phyloP scores from a whole-genome alignment of 768 basidiomycete genomes.

The Chiua virens region DNA sequence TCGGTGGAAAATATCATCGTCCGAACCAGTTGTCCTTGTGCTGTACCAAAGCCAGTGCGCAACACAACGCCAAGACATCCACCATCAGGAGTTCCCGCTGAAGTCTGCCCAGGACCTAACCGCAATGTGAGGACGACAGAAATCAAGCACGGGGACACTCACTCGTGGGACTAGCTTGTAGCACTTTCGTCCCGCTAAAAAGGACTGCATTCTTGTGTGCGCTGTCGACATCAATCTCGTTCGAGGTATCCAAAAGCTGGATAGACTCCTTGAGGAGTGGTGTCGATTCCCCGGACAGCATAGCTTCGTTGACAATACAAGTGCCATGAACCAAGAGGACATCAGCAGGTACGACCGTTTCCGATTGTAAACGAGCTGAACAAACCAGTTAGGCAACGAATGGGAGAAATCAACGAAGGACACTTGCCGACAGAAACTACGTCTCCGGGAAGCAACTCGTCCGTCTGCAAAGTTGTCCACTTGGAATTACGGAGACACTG shows the following conservation, averaged over 20 bases:
- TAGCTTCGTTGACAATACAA: slow-evolving; percentile 97
- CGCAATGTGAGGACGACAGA: not conserved
- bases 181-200: slow-evolving; percentile 96
- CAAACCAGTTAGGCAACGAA: slow-evolving; percentile 1
- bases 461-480: slow-evolving; percentile 82
- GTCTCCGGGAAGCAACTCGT: slow-evolving; percentile 90
- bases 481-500: slow-evolving; percentile 74
- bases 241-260: slow-evolving; percentile 72
- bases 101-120: slow-evolving; percentile 32
- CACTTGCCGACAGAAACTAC: slow-evolving; percentile 76
- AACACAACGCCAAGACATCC: slow-evolving; percentile 93
- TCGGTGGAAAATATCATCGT: slow-evolving; percentile 99
- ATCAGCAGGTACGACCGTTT: slow-evolving; percentile 91
- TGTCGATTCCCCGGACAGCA: slow-evolving; percentile 98
- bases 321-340: slow-evolving; percentile 90
- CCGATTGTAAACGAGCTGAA: slow-evolving; percentile 64
- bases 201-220: slow-evolving; percentile 85
- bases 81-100: slow-evolving; percentile 77
- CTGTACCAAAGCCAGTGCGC: slow-evolving; percentile 95
- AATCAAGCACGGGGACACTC: slow-evolving; percentile 15
- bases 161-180: slow-evolving; percentile 66
- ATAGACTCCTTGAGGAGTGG: slow-evolving; percentile 96
- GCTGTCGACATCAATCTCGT: slow-evolving; percentile 82
- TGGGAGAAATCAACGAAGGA: slow-evolving; percentile 1
- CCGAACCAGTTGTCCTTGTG: slow-evolving; percentile 94